Conservation (phyloP, 1,284 basidiomycete genomes). For the Sanghuangporus baumii region DNA sequence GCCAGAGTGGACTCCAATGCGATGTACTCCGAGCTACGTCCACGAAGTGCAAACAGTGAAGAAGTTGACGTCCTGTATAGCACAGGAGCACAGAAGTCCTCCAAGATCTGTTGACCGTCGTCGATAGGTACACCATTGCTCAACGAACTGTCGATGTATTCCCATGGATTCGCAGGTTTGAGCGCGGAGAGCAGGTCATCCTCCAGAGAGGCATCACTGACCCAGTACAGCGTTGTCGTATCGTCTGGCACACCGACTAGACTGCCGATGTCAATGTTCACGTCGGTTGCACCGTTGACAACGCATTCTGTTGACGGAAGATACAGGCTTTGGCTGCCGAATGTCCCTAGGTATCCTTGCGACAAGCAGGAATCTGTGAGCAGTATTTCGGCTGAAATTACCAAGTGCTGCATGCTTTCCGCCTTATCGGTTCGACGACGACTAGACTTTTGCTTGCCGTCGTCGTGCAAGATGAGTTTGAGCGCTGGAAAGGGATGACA, state of each 20-base stretch:
- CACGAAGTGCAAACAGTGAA: conserved; percentile 41
- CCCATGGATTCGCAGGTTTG: conserved; percentile 5
- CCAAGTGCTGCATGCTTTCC: background rate
- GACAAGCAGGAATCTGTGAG: conserved; percentile 37
- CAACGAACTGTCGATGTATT: conserved; percentile 3
- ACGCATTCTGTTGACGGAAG: conserved; percentile 35
- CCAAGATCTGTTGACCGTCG: background rate
- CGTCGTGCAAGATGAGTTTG: background rate
- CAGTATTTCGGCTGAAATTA: conserved; percentile 4
- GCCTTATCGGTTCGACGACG: background rate
- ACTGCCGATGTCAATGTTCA: conserved; percentile 30
- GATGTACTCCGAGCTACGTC: conserved; percentile 25
- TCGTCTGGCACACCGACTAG: conserved; percentile 7
- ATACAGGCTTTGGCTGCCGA: conserved; percentile 44
- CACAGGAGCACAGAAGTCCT: background rate
- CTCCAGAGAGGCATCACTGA: conserved; percentile 10
- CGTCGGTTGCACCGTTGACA: conserved; percentile 21
- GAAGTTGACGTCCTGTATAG: conserved; percentile 37
- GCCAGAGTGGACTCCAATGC: conserved; percentile 48
- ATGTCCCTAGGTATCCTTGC: conserved; percentile 48
- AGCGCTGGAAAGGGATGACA: background rate
- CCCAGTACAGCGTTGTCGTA: conserved; percentile 6
- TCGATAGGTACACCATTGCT: background rate
- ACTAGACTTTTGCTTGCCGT: background rate
- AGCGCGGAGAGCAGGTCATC: background rate